Conservation (phyloP, 768 basidiomycete species). For the Mycena latifolia region DNA sequence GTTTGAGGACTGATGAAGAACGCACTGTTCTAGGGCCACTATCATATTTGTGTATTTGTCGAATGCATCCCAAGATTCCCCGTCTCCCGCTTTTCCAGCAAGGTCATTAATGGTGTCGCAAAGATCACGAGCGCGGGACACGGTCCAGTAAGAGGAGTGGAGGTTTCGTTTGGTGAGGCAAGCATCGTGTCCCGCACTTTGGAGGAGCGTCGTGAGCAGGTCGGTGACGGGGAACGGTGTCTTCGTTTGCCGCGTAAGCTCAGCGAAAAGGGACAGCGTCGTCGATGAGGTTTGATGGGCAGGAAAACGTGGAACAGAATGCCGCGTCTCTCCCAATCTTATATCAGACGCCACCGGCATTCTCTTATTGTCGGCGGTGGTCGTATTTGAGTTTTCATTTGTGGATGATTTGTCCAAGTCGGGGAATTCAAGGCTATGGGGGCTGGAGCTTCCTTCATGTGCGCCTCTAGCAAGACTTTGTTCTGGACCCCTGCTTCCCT, state of each 20-base stretch:
- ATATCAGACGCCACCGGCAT: too few relatives aligned
- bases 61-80: slow-evolving; percentile 9
- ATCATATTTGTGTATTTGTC: slow-evolving; percentile 11
- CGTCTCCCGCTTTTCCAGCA: not conserved
- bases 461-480: too few relatives aligned
- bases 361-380: too few relatives aligned
- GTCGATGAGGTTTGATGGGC: not conserved
- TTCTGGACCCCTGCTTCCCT: too few relatives aligned
- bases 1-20: not conserved
- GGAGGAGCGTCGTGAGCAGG: slow-evolving; percentile 9
- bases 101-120: slow-evolving; percentile 13
- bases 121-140: not conserved
- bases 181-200: slow-evolving; percentile 16
- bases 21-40: slow-evolving; percentile 7
- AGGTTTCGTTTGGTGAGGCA: slow-evolving; percentile 17
- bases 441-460: too few relatives aligned
- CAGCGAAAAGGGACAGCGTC: slow-evolving; percentile 13
- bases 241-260: slow-evolving; percentile 6
- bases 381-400: too few relatives aligned
- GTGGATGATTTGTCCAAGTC: too few relatives aligned
- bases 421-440: too few relatives aligned
- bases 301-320: too few relatives aligned
- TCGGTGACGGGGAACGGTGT: slow-evolving; percentile 13
- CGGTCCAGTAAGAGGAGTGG: slow-evolving; percentile 22
- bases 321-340: too few relatives aligned